These are phyloP conservation scores for Myxozyma mucilagina DNA, from an alignment of 805 yeast genomes.

Conservation along the genomic window DNA sequence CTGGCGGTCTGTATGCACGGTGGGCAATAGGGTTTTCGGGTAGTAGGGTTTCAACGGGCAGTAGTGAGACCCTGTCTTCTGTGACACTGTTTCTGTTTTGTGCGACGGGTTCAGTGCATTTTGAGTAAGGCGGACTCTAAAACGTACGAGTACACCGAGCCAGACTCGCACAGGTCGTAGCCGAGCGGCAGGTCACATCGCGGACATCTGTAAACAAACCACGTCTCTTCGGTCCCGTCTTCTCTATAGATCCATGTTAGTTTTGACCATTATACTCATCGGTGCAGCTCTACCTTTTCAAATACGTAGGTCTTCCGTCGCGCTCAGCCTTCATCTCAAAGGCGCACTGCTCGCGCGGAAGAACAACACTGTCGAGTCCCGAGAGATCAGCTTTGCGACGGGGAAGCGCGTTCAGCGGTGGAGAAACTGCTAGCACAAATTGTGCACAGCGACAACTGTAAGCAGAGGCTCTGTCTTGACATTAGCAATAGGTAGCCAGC, in stretches of 20 bases:
- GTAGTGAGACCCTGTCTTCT: no score
- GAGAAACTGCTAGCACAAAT: conserved; percentile 15
- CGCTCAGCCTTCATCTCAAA: neutral
- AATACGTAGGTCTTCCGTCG: neutral
- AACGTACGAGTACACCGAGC: conserved; percentile 9
- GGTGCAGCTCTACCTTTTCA: conserved; percentile 1
- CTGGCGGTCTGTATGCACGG: no score
- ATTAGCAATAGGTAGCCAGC: neutral
- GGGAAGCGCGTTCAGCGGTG: conserved; percentile 16
- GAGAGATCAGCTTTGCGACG: conserved; percentile 11
- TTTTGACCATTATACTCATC: neutral
- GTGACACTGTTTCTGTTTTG: no score
- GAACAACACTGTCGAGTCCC: conserved; percentile 9
- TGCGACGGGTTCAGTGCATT: no score
- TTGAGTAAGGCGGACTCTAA: conserved; percentile 9
- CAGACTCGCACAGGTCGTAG: conserved; percentile 11
- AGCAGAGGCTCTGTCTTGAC: neutral
- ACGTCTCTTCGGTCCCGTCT: conserved; percentile 18
- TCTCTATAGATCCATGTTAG: neutral
- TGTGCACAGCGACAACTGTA: conserved; percentile 20
- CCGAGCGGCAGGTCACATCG: conserved; percentile 23
- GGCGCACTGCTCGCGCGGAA: conserved; percentile 6
- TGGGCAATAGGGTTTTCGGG: neutral
- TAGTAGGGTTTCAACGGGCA: neutral
- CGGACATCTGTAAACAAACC: conserved; percentile 28